These are phyloP conservation scores for Avena sativa DNA, from an alignment of 176 grass and related monocot species.

Conservation along the genomic window DNA sequence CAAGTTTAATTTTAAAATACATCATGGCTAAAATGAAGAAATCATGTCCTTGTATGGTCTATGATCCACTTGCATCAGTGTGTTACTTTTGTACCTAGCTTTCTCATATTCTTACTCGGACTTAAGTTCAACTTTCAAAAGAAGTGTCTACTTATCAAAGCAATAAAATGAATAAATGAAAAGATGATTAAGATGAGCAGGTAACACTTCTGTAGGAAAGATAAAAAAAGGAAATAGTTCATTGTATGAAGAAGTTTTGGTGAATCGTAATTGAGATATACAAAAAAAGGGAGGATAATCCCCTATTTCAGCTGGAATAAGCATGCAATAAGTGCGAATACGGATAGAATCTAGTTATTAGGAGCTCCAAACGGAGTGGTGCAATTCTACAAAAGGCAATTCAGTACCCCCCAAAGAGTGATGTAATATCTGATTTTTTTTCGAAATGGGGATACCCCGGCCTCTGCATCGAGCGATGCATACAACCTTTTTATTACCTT, in stretches of 20 bases:
- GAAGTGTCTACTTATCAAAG: background rate
- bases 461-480: no score
- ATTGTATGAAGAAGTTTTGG: no score
- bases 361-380: no score
- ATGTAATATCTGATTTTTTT: background rate
- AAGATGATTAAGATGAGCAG: background rate
- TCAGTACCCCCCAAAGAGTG: no score
- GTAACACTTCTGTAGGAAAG: background rate
- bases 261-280: background rate
- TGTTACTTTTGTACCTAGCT: background rate
- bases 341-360: no score
- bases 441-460: no score
- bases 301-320: no score
- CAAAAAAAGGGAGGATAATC: no score
- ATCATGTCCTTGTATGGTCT: background rate
- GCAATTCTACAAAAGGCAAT: no score
- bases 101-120: background rate
- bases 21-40: background rate
- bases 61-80: background rate
- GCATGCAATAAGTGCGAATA: no score
- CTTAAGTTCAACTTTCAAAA: background rate
- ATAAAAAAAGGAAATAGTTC: no score
- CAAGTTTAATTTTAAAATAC: background rate
- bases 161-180: background rate
- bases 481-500: no score